Percentiles rank a stretch among this genome's conserved stretches.
phyloP scores from a whole-genome alignment of 2,329 filamentous ascomycete species.

The Trichoderma lentiforme region DNA sequence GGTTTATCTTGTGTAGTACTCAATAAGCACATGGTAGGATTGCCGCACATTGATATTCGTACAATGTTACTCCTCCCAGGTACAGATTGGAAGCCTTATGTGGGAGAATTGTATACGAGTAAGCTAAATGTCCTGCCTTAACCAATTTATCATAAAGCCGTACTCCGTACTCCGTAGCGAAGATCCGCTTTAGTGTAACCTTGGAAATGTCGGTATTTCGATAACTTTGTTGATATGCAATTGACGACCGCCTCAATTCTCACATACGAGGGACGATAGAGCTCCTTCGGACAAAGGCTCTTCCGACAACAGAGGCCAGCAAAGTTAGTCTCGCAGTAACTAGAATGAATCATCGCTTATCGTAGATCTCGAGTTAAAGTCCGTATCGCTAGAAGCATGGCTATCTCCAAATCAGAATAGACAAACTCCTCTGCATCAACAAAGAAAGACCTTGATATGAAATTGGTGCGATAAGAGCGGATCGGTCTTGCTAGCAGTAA shows the following conservation, averaged over 20 bases:
- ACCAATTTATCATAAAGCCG: not conserved
- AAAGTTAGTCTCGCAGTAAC: not conserved
- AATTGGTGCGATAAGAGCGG: not conserved
- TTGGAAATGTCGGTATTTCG: not conserved
- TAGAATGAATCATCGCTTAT: not conserved
- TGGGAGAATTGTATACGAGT: not conserved
- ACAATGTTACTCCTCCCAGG: not conserved
- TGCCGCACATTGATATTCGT: not conserved
- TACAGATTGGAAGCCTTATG: not conserved
- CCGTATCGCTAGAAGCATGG: not conserved
- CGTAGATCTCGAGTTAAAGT: not conserved
- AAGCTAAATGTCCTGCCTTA: not conserved
- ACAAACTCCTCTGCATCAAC: not conserved
- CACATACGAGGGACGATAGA: not conserved
- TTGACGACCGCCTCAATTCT: not conserved
- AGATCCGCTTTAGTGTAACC: not conserved
- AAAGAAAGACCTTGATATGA: not conserved
- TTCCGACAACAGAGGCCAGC: not conserved
- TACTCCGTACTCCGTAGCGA: not conserved
- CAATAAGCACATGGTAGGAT: not conserved
- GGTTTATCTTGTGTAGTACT: not conserved
- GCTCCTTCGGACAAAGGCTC: not conserved
- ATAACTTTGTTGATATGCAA: not conserved
- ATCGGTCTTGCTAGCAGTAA: not conserved
- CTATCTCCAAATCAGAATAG: not conserved